Conservation (phyloP, 2,329 filamentous ascomycete species). For the Cryphonectria japonica region DNA sequence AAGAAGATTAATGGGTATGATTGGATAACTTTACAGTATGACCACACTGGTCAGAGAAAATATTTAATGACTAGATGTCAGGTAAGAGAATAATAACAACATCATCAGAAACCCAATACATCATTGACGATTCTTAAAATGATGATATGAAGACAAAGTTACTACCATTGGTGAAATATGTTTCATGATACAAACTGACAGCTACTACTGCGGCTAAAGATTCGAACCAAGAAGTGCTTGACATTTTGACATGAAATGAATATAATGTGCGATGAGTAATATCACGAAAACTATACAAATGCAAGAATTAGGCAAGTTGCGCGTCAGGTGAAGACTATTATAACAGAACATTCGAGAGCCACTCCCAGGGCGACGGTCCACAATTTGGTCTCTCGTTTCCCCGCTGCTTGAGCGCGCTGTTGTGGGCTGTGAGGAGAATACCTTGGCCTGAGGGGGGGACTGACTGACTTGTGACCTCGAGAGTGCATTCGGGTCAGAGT, state of each 20-base stretch:
- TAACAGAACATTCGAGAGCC: background rate
- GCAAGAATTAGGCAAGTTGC: background rate
- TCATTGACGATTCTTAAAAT: too few species aligned
- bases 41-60: too few species aligned
- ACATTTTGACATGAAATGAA: background rate
- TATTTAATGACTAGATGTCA: too few species aligned
- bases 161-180: too few species aligned
- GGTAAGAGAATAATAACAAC: too few species aligned
- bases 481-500: constrained; percentile 8
- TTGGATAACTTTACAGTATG: too few species aligned
- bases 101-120: too few species aligned
- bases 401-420: background rate
- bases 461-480: background rate
- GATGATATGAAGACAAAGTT: too few species aligned
- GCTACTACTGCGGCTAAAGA: too few species aligned
- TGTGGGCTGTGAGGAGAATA: constrained; percentile 11
- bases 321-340: background rate
- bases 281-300: background rate
- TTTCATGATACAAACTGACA: too few species aligned
- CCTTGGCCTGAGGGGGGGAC: background rate
- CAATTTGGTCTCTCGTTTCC: background rate
- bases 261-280: background rate
- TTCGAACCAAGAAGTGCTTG: too few species aligned
- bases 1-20: too few species aligned
- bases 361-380: background rate